Evolutionary conservation across 2,329 filamentous ascomycete genomes (phyloP), one percentile per base, ranked within the genome.

Genomic region (Graphiopsis chlorocephala): DNA sequence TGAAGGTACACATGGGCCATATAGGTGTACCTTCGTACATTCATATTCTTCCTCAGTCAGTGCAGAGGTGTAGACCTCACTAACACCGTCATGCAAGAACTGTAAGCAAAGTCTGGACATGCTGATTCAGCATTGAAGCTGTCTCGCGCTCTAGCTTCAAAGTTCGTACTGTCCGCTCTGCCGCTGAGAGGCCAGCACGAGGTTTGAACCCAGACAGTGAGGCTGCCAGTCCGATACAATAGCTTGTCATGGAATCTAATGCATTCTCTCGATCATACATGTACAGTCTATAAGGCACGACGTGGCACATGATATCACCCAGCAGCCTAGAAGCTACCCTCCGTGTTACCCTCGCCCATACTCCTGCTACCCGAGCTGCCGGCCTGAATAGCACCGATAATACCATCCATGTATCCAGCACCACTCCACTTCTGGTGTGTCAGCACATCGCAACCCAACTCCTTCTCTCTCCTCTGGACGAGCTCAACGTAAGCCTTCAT

Each of bases 401-500:
- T 94, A 2, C 93, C 93, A 76, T 97, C 93, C 70, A 97, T 90
- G 75, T 97, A 90, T 2, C 80, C 79, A 0, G 88, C 88, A 31
- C 88, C 88, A 69, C 87, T 89, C 90, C 90, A 93, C 76, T 95
- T 96, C 82, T 97, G 93, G 77, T 97, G 93, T 45, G 92, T 97
- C 68, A 97, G 81, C n/a, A 97, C 93, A 72, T 97, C 93, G 65
- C 92, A 93, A 15, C 90, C 91, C 1, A 94, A 80, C 69, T 96
- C 93, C 84, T 97, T 97, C 80, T 99, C 95, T 45, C 89, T 85
- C 61, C 88, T 84, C 79, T 99, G 95, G 45, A 99, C 89, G 0
- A 97, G 81, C 65, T 97, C 91, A n/a, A 98, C 95, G 74, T 99
- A 99, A 0, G 95, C 94, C 73, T 95, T 84, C 95, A 99, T 99